A percentile compares a stretch with the other conserved stretches of the same genome.
phyloP scores from a whole-genome alignment of 2,329 filamentous ascomycete species.

The Thielaviopsis ethacetica region DNA sequence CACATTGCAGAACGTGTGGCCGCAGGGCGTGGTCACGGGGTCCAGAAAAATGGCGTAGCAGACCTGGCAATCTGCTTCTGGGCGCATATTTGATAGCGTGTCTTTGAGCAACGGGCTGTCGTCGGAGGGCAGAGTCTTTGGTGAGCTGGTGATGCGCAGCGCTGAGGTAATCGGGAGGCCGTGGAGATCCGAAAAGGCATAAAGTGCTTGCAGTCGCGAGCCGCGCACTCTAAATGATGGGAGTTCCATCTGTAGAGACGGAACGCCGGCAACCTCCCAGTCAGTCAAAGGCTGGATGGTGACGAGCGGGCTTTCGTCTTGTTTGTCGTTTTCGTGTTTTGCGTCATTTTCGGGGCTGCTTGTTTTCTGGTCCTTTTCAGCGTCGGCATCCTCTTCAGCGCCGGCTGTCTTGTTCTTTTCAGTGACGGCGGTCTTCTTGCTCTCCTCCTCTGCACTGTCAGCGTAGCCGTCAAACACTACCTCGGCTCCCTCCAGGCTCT shows the following conservation, averaged over 20 bases:
- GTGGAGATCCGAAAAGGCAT: neutral
- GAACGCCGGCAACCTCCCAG: neutral
- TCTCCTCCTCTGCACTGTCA: neutral
- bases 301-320: neutral
- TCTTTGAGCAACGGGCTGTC: slow-evolving; percentile 24
- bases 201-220: slow-evolving; percentile 1
- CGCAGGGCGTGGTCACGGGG: slow-evolving; percentile 69
- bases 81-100: slow-evolving; percentile 44
- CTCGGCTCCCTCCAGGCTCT: slow-evolving; percentile 30
- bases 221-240: neutral
- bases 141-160: neutral
- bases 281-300: neutral
- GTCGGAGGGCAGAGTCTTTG: neutral
- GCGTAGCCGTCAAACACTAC: slow-evolving; percentile 2
- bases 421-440: neutral
- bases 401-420: neutral
- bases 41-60: slow-evolving; percentile 72
- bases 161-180: neutral
- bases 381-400: neutral
- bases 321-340: no score
- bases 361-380: no score
- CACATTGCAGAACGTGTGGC: slow-evolving; percentile 74
- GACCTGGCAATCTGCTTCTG: slow-evolving; percentile 74
- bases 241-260: neutral
- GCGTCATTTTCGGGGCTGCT: no score